Base-by-base conservation (phyloP, 768 basidiomycete species). In the Kwoniella botswanensis region DNA sequence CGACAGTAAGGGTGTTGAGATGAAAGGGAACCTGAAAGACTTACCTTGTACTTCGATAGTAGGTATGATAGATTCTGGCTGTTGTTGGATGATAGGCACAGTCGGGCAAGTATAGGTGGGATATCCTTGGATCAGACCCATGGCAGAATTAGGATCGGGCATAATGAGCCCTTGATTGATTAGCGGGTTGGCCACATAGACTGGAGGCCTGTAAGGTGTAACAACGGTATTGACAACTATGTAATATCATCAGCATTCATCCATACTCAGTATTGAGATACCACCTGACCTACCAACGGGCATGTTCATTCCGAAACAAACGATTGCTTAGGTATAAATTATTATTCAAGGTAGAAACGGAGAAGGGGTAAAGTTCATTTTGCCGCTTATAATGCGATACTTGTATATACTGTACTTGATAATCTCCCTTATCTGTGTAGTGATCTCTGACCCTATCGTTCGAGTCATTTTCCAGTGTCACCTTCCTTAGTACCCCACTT, bases 31-130 rank as follows among this genome's bases (percentile, higher is more conserved):
- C 29, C 0, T 0, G 35, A 35, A 9, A 7, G 35, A 65, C 55
- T 56, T 12, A 65, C 64, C 64, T 15, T 61, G 59, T 9, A 61
- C 59, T 44, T 61, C 43, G 42, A 61, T 44, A 43, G 21, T 61
- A 3, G 59, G 59, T 35, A 61, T 21, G 13, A 61, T 61, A 13
- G 59, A 9, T 21, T 57, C 64, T 17, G 59, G n/a, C 21, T 57
- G 50, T 41, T 42, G 55, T 9, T 56, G 64, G 1, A 56, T 21
- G n/a, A 65, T 43, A n/a, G 64, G 41, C 22, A 54, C 42, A 9
- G 54, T 57, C 7, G 64, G 64, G 18, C 43, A 65, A 9, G 17
- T 44, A 56, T 44, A 57, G 21, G 55, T 46, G 1, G 64, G 64
- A n/a, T 65, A 65, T 22, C 11, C 26, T 21, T 55, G 64, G n/a